These are phyloP conservation scores for Ustilaginoidea virens DNA, from an alignment of 2,329 filamentous ascomycete species.

Conservation along the genomic window DNA sequence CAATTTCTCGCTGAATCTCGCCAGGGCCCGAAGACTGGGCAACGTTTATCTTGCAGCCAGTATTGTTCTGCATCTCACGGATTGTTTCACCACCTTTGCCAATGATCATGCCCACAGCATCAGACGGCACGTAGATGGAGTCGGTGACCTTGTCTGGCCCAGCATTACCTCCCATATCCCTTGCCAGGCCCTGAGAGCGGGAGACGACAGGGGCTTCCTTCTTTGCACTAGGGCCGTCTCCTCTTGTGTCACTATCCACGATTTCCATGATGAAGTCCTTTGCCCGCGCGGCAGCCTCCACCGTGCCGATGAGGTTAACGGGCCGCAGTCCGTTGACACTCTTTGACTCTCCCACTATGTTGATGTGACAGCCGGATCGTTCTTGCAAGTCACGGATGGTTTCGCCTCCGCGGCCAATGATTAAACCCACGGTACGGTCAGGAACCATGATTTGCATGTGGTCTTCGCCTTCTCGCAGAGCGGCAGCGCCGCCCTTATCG, in stretches of 20 bases:
- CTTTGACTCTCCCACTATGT: slow-evolving; percentile 87
- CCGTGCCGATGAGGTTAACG: slow-evolving; percentile 76
- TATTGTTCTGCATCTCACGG: slow-evolving; percentile 77
- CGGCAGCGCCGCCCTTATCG: slow-evolving; percentile 22
- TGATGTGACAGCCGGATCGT: slow-evolving; percentile 84
- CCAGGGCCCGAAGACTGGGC: slow-evolving; percentile 62
- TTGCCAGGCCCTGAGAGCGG: slow-evolving; percentile 16
- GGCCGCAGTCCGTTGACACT: slow-evolving; percentile 80
- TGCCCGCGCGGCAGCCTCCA: slow-evolving; percentile 57
- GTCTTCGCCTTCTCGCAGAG: slow-evolving; percentile 64
- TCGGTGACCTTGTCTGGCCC: slow-evolving; percentile 59
- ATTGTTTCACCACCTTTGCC: slow-evolving; percentile 91
- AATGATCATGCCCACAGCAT: slow-evolving; percentile 92
- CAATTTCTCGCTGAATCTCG: slow-evolving; percentile 75
- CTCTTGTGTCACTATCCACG: slow-evolving; percentile 74
- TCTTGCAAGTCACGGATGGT: slow-evolving; percentile 89
- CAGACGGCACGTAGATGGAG: slow-evolving; percentile 71
- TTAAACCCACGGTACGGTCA: slow-evolving; percentile 80
- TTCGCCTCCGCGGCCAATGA: slow-evolving; percentile 86
- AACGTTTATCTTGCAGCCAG: slow-evolving; percentile 90
- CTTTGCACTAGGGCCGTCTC: slow-evolving; percentile 24
- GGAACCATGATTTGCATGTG: slow-evolving; percentile 90
- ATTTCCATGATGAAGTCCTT: slow-evolving; percentile 88
- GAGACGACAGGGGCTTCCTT: slow-evolving; percentile 9
- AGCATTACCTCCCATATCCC: slow-evolving; percentile 17